These are phyloP conservation scores for Sherardia arvensis DNA, from an alignment of 257 asterid genomes.

Conservation along the genomic window DNA sequence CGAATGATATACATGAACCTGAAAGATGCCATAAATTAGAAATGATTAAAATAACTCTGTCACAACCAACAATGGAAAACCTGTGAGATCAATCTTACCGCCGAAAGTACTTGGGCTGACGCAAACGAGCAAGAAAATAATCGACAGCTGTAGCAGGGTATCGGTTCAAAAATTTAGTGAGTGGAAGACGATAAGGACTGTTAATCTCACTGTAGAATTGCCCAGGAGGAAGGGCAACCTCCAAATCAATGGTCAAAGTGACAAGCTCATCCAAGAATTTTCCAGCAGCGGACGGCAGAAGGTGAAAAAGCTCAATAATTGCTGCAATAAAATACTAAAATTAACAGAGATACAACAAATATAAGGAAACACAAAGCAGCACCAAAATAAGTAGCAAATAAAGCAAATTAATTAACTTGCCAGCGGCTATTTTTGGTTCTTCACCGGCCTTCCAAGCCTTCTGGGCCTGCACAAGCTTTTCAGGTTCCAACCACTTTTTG, in stretches of 20 bases:
- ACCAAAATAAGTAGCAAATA: background rate
- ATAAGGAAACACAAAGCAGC: constrained; percentile 1
- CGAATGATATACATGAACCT: constrained; percentile 95
- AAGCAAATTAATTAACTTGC: constrained; percentile 34
- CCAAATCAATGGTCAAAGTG: constrained; percentile 92
- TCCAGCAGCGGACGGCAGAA: constrained; percentile 98
- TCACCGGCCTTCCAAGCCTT: constrained; percentile 99
- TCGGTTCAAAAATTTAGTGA: constrained; percentile 90
- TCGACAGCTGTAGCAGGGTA: constrained; percentile 89
- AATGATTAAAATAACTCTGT: constrained; percentile 2
- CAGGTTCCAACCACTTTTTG: constrained; percentile 99
- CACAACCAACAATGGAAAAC: constrained; percentile 8
- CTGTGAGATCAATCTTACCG: constrained; percentile 39
- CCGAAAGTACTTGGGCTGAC: constrained; percentile 83
- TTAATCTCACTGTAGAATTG: constrained; percentile 96
- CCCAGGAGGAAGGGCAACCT: constrained; percentile 93
- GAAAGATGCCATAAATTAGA: constrained; percentile 18
- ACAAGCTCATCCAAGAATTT: constrained; percentile 97
- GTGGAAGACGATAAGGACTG: constrained; percentile 96
- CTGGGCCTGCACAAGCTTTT: constrained; percentile 85
- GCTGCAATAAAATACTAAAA: constrained; percentile 48
- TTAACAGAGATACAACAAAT: background rate
- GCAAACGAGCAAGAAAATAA: constrained; percentile 80
- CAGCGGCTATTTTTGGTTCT: constrained; percentile 99
- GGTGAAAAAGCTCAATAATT: constrained; percentile 94